Conservation (phyloP, 2,329 filamentous ascomycete species). For the Colletotrichum musae region DNA sequence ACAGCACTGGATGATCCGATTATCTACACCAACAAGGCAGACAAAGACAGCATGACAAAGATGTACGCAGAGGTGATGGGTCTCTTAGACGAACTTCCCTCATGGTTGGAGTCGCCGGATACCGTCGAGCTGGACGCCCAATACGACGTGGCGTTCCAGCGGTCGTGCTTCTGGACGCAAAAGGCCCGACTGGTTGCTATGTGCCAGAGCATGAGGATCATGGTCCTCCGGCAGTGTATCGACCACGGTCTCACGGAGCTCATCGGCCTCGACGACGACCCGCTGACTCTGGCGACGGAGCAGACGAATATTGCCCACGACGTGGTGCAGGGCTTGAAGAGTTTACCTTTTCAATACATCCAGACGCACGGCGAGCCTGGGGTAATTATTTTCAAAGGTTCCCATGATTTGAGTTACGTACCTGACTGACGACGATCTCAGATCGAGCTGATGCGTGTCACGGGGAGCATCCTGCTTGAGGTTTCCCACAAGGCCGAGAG, state of each 20-base stretch:
- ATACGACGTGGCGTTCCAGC: constrained; percentile 10
- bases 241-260: constrained; percentile 5
- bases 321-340: constrained; percentile 13
- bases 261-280: constrained; percentile 16
- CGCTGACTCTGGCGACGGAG: constrained; percentile 22
- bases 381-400: no score
- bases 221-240: constrained; percentile 15
- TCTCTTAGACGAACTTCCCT: not conserved
- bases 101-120: not conserved
- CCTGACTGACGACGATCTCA: constrained; percentile 31
- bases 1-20: not conserved
- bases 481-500: constrained; percentile 41
- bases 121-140: not conserved
- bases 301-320: constrained; percentile 29
- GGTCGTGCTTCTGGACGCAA: constrained; percentile 12
- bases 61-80: constrained; percentile 22
- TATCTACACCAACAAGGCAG: not conserved
- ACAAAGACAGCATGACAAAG: not conserved
- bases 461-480: constrained; percentile 54
- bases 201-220: constrained; percentile 20
- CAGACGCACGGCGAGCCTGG: constrained; percentile 31
- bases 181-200: not conserved
- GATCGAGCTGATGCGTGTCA: constrained; percentile 57
- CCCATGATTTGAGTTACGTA: not conserved
- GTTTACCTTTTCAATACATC: constrained; percentile 26